These are phyloP conservation scores for Leccinum ochraceum DNA, from an alignment of 768 basidiomycete genomes.

Conservation along the genomic window DNA sequence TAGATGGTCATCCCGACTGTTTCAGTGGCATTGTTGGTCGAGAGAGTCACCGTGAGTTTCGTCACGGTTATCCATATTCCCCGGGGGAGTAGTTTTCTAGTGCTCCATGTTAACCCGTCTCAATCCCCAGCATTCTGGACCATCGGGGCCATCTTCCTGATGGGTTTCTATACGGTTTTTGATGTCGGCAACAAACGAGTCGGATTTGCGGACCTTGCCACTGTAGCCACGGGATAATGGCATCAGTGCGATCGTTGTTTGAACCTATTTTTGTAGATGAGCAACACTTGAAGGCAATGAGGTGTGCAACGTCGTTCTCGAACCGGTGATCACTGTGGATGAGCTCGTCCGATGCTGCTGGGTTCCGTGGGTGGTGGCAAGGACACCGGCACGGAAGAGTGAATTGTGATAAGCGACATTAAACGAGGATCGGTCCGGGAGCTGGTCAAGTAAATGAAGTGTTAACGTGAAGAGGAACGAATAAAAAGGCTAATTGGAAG, in stretches of 20 bases:
- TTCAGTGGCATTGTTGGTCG: neutral
- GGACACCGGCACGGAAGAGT: too few relatives aligned
- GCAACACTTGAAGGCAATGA: neutral
- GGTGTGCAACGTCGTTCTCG: too few relatives aligned
- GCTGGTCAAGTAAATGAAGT: too few relatives aligned
- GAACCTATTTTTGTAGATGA: neutral
- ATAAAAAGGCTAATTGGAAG: too few relatives aligned
- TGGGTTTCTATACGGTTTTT: neutral
- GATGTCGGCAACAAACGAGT: neutral
- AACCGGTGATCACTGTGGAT: too few relatives aligned
- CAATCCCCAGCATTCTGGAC: neutral
- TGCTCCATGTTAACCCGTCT: neutral
- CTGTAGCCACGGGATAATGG: neutral
- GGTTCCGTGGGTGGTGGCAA: too few relatives aligned
- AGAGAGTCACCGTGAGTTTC: neutral
- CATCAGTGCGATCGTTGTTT: neutral
- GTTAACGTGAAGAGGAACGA: too few relatives aligned
- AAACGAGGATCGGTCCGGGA: too few relatives aligned
- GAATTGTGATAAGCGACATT: too few relatives aligned
- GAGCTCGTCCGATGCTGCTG: too few relatives aligned
- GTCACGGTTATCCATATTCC: neutral
- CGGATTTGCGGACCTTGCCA: neutral
- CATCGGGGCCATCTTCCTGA: neutral
- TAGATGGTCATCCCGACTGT: neutral
- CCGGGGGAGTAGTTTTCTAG: neutral